These are phyloP conservation scores for Colletotrichum shisoi DNA, from an alignment of 2,329 filamentous ascomycete species.

Conservation along the genomic window DNA sequence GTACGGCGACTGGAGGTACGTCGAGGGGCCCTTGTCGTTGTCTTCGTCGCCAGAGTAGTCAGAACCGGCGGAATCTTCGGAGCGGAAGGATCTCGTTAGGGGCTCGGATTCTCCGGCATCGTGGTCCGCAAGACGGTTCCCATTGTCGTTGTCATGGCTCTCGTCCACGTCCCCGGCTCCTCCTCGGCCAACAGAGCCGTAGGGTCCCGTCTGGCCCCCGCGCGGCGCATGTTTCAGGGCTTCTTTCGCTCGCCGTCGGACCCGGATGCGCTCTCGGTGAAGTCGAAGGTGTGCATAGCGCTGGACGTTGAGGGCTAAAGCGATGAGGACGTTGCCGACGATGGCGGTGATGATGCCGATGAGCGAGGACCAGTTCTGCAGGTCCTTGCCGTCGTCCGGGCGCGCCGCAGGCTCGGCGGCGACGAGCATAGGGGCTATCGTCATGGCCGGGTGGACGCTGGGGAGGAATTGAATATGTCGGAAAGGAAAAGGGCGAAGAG, in stretches of 20 bases:
- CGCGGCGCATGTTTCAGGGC: slow-evolving; percentile 58
- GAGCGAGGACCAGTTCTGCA: slow-evolving; percentile 84
- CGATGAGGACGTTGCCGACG: slow-evolving; percentile 90
- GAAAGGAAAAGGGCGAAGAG: slow-evolving; percentile 6
- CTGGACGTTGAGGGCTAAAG: slow-evolving; percentile 94
- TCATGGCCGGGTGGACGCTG: slow-evolving; percentile 25
- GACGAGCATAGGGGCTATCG: slow-evolving; percentile 22
- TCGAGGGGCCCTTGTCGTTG: slow-evolving; percentile 60
- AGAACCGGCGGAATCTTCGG: slow-evolving; percentile 52
- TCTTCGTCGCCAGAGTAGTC: slow-evolving; percentile 48
- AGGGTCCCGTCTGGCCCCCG: slow-evolving; percentile 45
- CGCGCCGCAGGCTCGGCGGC: slow-evolving; percentile 33
- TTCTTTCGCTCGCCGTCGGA: slow-evolving; percentile 62
- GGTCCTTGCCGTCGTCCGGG: slow-evolving; percentile 54
- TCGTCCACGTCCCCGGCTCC: slow-evolving; percentile 21
- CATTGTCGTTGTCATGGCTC: slow-evolving; percentile 37
- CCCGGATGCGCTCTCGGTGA: slow-evolving; percentile 71
- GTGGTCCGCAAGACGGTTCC: slow-evolving; percentile 43
- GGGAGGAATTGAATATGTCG: background rate
- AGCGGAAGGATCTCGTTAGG: slow-evolving; percentile 60
- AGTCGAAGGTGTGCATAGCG: slow-evolving; percentile 92
- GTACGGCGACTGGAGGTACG: slow-evolving; percentile 88
- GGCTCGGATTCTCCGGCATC: slow-evolving; percentile 59
- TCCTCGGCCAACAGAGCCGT: slow-evolving; percentile 47
- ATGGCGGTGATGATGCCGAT: slow-evolving; percentile 96